Evolutionary conservation across 2,329 filamentous ascomycete species (phyloP).

Genomic region (Hymenoscyphus fructigenus): DNA sequence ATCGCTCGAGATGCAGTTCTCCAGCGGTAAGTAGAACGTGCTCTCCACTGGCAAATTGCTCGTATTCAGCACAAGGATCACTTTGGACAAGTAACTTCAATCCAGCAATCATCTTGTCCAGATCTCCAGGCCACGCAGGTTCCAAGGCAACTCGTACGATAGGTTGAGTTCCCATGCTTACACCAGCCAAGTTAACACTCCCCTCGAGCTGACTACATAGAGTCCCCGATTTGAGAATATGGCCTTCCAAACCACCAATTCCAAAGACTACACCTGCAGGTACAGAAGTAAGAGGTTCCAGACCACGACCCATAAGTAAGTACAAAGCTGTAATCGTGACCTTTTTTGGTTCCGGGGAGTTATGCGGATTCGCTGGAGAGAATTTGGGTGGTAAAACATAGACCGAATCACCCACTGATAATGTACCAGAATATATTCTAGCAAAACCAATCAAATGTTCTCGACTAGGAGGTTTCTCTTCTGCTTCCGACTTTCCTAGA

Average conservation of each 20-base stretch:
- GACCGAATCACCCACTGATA: conserved; percentile 85
- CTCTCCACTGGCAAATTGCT: conserved; percentile 88
- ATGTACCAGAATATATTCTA: conserved; percentile 84
- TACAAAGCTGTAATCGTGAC: conserved; percentile 86
- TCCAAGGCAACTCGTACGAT: conserved; percentile 97
- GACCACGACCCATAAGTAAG: conserved; percentile 88
- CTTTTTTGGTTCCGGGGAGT: conserved; percentile 72
- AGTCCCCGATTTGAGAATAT: conserved; percentile 94
- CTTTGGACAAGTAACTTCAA: conserved; percentile 86
- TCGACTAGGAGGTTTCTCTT: conserved; percentile 64
- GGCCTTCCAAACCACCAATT: conserved; percentile 86
- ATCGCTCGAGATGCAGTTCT: conserved; percentile 90
- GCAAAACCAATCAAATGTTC: conserved; percentile 96
- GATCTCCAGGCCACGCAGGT: conserved; percentile 81
- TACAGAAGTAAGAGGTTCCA: conserved; percentile 80
- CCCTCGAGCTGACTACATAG: conserved; percentile 85
- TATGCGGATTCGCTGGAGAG: conserved; percentile 73
- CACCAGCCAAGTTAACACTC: conserved; percentile 84
- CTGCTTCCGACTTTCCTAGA: conserved; percentile 53
- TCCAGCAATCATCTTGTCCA: conserved; percentile 93
- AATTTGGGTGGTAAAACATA: conserved; percentile 95
- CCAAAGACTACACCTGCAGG: conserved; percentile 95
- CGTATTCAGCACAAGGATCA: conserved; percentile 94
- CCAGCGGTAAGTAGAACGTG: conserved; percentile 94
- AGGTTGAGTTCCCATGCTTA: conserved; percentile 76